Evolutionary conservation across 2,329 filamentous ascomycete species (phyloP).

Genomic region (Paecilomyces dactylethromorphus): DNA sequence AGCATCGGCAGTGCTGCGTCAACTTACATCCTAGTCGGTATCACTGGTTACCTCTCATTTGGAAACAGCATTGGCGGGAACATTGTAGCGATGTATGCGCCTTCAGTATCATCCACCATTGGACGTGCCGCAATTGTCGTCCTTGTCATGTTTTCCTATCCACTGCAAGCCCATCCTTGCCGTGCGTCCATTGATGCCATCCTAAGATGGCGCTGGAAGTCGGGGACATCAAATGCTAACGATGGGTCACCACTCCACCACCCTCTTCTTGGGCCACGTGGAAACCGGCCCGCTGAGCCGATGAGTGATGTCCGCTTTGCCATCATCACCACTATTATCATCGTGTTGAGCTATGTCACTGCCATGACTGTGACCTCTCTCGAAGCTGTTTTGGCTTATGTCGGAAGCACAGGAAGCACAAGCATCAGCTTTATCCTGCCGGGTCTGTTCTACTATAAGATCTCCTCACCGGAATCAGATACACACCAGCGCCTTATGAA

Average conservation of each 20-base stretch:
- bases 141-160: constrained; percentile 93
- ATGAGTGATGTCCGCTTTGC: constrained; percentile 90
- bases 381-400: constrained; percentile 87
- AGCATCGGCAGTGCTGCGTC: constrained; percentile 84
- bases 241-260: constrained; percentile 39
- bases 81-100: constrained; percentile 83
- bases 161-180: constrained; percentile 91
- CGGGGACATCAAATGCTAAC: constrained; percentile 26
- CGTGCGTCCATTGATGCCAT: constrained; percentile 92
- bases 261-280: constrained; percentile 33
- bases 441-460: constrained; percentile 97
- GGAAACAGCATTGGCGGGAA: constrained; percentile 85
- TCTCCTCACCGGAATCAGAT: constrained; percentile 79
- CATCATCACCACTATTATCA: constrained; percentile 76
- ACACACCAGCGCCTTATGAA: constrained; percentile 84
- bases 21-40: constrained; percentile 84
- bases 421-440: constrained; percentile 96
- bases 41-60: constrained; percentile 94
- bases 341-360: constrained; percentile 76
- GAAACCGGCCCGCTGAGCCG: constrained; percentile 44
- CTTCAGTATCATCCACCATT: constrained; percentile 78
- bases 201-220: constrained; percentile 74
- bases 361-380: constrained; percentile 87
- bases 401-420: constrained; percentile 88
- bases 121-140: constrained; percentile 93